These are phyloP conservation scores for Euptelea pleiosperma DNA, from an alignment of 164 flowering plant species.

Conservation along the genomic window DNA sequence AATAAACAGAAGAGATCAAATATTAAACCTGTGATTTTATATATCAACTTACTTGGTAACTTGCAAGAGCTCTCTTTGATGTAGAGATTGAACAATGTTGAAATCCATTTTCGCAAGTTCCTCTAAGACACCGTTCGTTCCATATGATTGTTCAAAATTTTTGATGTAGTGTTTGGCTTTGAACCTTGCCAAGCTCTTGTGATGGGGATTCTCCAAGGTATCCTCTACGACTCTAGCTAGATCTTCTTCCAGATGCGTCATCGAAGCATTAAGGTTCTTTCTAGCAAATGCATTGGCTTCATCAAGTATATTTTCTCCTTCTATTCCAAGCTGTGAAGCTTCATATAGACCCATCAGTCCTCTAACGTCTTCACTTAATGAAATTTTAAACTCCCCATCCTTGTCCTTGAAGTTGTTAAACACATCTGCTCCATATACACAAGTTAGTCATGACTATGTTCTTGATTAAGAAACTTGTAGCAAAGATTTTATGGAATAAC, in stretches of 20 bases:
- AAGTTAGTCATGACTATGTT: no score
- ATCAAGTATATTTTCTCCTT: slow-evolving; percentile 51
- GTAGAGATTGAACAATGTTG: slow-evolving; percentile 24
- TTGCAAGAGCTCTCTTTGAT: slow-evolving; percentile 36
- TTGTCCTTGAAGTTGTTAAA: slow-evolving; percentile 31
- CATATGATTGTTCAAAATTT: not conserved
- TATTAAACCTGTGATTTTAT: no score
- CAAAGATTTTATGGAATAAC: no score
- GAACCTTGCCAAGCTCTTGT: slow-evolving; percentile 41
- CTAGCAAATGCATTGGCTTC: slow-evolving; percentile 34
- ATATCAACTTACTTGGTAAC: slow-evolving; percentile 46
- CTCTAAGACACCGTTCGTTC: slow-evolving; percentile 13
- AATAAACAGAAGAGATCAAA: no score
- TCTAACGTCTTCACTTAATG: slow-evolving; percentile 12
- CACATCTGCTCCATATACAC: slow-evolving; percentile 22
- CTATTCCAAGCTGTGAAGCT: slow-evolving; percentile 28
- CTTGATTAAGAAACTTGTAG: not conserved
- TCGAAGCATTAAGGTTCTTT: slow-evolving; percentile 21
- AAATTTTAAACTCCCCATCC: slow-evolving; percentile 22
- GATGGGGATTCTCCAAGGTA: slow-evolving; percentile 37
- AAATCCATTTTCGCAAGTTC: slow-evolving; percentile 42
- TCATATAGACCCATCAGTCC: slow-evolving; percentile 35
- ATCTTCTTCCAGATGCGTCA: slow-evolving; percentile 3
- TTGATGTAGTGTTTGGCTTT: slow-evolving; percentile 20
- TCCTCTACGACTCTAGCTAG: slow-evolving; percentile 20